Evolutionary conservation across 176 grass and related monocot species (phyloP).

Genomic region (Zoysia japonica): DNA sequence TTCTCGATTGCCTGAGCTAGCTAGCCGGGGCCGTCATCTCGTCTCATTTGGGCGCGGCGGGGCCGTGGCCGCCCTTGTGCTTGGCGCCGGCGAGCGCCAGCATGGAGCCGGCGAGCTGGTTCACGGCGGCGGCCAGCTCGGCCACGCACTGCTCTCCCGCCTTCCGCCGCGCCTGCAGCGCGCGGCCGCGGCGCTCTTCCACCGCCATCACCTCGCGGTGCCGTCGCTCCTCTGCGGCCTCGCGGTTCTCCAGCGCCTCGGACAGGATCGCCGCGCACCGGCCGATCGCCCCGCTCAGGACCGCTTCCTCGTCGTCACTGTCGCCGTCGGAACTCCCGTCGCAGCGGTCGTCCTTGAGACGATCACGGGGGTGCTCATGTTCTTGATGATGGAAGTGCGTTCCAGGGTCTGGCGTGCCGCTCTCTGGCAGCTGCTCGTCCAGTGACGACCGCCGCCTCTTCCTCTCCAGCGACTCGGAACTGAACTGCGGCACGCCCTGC

Average conservation of each 20-base stretch:
- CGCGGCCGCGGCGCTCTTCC: slow-evolving; percentile 58
- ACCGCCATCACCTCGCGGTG: slow-evolving; percentile 77
- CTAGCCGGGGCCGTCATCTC: not conserved
- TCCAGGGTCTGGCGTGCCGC: not conserved
- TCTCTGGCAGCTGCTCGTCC: slow-evolving; percentile 13
- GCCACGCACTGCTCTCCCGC: slow-evolving; percentile 68
- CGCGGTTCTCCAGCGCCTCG: slow-evolving; percentile 65
- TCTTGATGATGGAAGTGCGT: not conserved
- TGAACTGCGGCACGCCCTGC: not conserved
- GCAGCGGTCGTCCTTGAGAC: not conserved
- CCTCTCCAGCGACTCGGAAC: slow-evolving; percentile 44
- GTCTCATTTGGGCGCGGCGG: slow-evolving; percentile 46
- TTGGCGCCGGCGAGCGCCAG: slow-evolving; percentile 62
- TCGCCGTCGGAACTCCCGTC: not conserved
- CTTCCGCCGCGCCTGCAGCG: slow-evolving; percentile 57
- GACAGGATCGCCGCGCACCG: slow-evolving; percentile 79
- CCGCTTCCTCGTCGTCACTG: not conserved
- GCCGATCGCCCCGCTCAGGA: slow-evolving; percentile 43
- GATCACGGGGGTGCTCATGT: not conserved
- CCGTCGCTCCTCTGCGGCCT: slow-evolving; percentile 86
- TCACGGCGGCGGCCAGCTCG: slow-evolving; percentile 64
- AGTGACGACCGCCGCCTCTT: slow-evolving; percentile 41
- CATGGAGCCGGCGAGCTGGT: slow-evolving; percentile 82
- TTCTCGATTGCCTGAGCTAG: too few relatives aligned
- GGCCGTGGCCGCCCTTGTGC: slow-evolving; percentile 6